Evolutionary conservation across 305 asterid species (phyloP), one percentile per base, ranked within the genome.

Genomic region (Plantago rigida): DNA sequence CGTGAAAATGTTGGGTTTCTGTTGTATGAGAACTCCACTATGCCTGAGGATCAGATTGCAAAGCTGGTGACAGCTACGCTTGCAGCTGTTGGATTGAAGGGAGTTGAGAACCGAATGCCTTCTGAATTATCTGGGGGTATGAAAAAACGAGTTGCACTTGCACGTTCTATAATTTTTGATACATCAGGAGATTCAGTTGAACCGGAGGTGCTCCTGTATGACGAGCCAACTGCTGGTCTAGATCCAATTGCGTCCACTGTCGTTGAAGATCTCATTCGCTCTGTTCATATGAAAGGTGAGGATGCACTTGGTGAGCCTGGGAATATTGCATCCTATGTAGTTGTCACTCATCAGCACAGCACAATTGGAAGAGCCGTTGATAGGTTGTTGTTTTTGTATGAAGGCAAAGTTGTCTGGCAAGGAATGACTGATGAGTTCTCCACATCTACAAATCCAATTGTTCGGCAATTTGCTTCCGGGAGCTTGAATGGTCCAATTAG

Each of bases 241-340:
- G 99, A 92, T 84, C 99, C 97, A 57, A 92, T 92, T 75, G 99
- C 99, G 1, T 92, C 97, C 17, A 92, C 99, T 4, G 99, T 92
- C 59, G 96, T 92, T 67, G 99, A 92, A 76, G 99, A 92, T 78
- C 89, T 92, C 75, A 92, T 89, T 64, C 96, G 97, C 62, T 92
- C 97, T 11, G 96, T 92, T 77, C 99, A 92, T 68, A 68, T 76
- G 75, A 77, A 81, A 75, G 94, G 87, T 4, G 79, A 86, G 76
- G 96, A 82, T 82, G 99, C 92, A 56, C 72, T 82, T 67, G 85
- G 95, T 71, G 75, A 80, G 77, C 91, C 95, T 10, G 99, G 97
- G 67, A 82, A 88, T 61, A 88, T 92, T 75, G 84, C 97, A 34
- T 89, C 99, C 48, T 92, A 86, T 67, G 86, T 85, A 42, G 92